Conservation (phyloP, 805 yeast genomes). For the Hanseniaspora pseudoguilliermondii region DNA sequence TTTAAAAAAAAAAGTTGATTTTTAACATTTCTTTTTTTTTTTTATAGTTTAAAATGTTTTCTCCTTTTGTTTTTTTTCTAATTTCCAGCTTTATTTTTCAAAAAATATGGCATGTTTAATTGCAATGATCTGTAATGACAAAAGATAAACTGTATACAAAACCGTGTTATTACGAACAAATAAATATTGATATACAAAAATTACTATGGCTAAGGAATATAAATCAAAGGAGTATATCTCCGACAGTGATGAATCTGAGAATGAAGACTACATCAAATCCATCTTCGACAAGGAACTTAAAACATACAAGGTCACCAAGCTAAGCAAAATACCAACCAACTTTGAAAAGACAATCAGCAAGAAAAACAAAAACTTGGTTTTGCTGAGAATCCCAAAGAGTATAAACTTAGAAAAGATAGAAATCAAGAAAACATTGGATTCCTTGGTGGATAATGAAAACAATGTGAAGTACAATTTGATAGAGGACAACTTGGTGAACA, state of each 20-base stretch:
- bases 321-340: slow-evolving; percentile 2
- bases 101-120: no score
- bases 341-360: slow-evolving; percentile 4
- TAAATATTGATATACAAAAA: not conserved
- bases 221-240: slow-evolving; percentile 3
- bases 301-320: slow-evolving; percentile 5
- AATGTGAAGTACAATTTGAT: not conserved
- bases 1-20: no score
- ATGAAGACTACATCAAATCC: slow-evolving; percentile 1
- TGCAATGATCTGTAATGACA: no score
- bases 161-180: not conserved
- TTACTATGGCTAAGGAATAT: slow-evolving; percentile 1
- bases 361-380: slow-evolving; percentile 1
- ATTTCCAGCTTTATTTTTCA: no score
- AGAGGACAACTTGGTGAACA: slow-evolving; percentile 9
- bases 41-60: no score
- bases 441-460: not conserved
- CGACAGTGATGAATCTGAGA: slow-evolving; percentile 10
- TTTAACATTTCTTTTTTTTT: no score
- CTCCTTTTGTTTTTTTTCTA: no score
- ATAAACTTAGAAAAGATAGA: slow-evolving; percentile 2
- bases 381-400: slow-evolving; percentile 7
- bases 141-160: no score
- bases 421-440: not conserved
- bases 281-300: slow-evolving; percentile 9